Base-by-base conservation (phyloP, 805 yeast genomes). In the Priceomyces haplophilus region DNA sequence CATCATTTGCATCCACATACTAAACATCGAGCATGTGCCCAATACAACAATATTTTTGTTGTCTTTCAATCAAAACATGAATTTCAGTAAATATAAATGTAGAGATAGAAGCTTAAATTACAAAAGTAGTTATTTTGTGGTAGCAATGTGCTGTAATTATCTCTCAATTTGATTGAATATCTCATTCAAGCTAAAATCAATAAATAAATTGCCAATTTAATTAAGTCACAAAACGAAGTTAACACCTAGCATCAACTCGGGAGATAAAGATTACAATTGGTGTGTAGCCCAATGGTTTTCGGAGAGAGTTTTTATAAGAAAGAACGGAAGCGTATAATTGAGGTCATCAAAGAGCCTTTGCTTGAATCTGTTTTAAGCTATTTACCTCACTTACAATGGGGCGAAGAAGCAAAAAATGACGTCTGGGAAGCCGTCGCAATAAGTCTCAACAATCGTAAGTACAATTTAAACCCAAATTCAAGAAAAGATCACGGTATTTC, bases 381-480 rank as follows among this genome's bases (percentile, higher is more conserved):
- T 21, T 50, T 65, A 19, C 70, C 70, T 7, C 69, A 65, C 48
- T 47, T 64, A 12, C 70, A 65, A 47, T 20, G 51, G 10, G 60
- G 55, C 1, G 44, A 39, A 13, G 34, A 43, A 23, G 54, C 54
- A 30, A 53, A 52, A 39, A 62, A 61, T 24, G 62, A 62, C 42
- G 40, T 51, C 0, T 65, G 70, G 70, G 70, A 64, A 48, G 45
- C 60, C 2, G 49, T 65, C 13, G 69, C 70, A n/a, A 64, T 64
- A 19, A 59, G 59, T 34, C 45, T 65, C 17, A 61, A 55, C 43
- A 56, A 48, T 27, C 35, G 44, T 27, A 52, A 52, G 15, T 56
- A 57, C 38, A 37, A 41, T 3, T 38, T 45, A 2, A 33, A 37
- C 3, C 27, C 23, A 3, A 41, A 41, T 7, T 46, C 49, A 12